phyloP scores from a whole-genome alignment of 352 stramenopile genomes.

The Phytophthora tubulina region DNA sequence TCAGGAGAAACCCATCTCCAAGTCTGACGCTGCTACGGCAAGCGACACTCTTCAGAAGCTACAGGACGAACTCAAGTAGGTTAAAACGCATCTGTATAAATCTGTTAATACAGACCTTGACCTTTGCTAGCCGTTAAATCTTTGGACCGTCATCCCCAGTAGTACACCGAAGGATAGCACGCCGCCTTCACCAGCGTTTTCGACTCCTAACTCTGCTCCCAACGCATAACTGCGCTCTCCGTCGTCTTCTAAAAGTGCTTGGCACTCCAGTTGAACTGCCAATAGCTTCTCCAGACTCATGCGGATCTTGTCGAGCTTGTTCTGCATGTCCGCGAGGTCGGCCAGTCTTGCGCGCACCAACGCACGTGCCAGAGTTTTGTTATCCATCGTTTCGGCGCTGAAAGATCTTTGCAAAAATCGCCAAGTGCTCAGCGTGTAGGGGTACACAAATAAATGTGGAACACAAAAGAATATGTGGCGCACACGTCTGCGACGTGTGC shows the following conservation, averaged over 20 bases:
- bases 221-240: slow-evolving; percentile 1
- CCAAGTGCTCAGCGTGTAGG: too few relatives aligned
- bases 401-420: too few relatives aligned
- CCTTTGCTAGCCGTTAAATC: neutral
- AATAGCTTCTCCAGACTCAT: slow-evolving; percentile 7
- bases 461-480: too few relatives aligned
- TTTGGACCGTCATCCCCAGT: slow-evolving; percentile 6
- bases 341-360: neutral
- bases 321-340: slow-evolving; percentile 1
- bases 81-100: slow-evolving; percentile 6
- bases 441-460: too few relatives aligned
- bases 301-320: neutral
- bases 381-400: neutral
- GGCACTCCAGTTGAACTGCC: neutral
- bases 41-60: slow-evolving; percentile 3
- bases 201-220: neutral
- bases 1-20: neutral
- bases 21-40: neutral
- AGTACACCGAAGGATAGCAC: neutral
- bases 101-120: neutral
- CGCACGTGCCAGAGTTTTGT: neutral
- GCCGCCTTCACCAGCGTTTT: neutral
- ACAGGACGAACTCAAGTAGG: slow-evolving; percentile 1
- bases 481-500: too few relatives aligned
- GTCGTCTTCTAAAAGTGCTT: neutral